Base-by-base conservation (phyloP, 2,329 filamentous ascomycete species). In the Leptodontidium sp. region DNA sequence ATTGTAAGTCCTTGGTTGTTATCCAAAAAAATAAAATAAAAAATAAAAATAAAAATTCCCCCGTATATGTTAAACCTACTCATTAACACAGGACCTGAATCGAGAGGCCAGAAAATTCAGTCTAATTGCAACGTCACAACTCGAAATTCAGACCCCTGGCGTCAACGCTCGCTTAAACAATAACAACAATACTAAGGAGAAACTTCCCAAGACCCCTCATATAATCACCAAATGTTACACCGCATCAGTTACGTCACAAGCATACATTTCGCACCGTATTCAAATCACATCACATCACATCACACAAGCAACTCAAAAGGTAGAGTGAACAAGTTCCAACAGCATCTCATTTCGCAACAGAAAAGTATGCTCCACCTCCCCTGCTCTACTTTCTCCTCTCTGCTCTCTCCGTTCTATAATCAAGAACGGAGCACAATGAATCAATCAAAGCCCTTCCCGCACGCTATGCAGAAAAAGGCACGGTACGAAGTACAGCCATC, bases 381-480 rank as follows among this genome's bases (percentile, higher is more conserved):
- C 49, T 12, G 1, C 26, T 38, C 53, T 50, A 21, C 21, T 15
- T 32, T 58, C 53, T n/a, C 24, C 9, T 32, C 49, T 24, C n/a
- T 14, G 1, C 17, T 9, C 14, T 7, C 24, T 55, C 52, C 2
- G 6, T 55, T 15, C 14, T 29, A 9, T n/a, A 53, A 26, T 29
- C 21, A 29, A 24, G 17, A 26, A 29, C 17, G 14, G 21, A 4
- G 6, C 47, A 6, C 29, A 32, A 32, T 32, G 4, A 50, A 50
- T 24, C 47, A 50, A 24, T 24, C 47, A 50, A 52, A 43, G 32
- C 47, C 47, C 47, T 53, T 26, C 32, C 11, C 63, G 68, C 70
- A 72, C 68, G 68, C 70, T 72, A 72, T 70, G 70, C 70, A 72
- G 61, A 68, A 65, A 66, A 63, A 53, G 50, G 47, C 14, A 52